A percentile compares a stretch with the other conserved stretches of the same genome.
These are phyloP conservation scores for Candolleomyces eurysporus DNA, from an alignment of 768 basidiomycete genomes.

Conservation along the genomic window DNA sequence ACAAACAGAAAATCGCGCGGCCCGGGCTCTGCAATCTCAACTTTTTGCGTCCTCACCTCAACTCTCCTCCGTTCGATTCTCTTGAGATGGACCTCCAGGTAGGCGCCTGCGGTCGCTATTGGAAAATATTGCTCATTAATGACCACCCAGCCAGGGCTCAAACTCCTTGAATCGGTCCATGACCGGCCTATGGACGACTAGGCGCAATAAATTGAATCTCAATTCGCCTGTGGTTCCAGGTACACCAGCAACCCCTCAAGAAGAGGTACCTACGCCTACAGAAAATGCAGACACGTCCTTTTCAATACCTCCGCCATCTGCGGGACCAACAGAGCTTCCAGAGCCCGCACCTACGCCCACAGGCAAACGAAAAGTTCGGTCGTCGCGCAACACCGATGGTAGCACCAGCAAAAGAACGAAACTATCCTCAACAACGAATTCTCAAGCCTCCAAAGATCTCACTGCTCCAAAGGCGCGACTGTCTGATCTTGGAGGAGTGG, in stretches of 20 bases:
- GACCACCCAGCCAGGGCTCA: conserved; percentile 59
- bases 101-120: not conserved
- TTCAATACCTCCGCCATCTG: conserved; percentile 9
- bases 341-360: conserved; percentile 5
- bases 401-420: conserved; percentile 58
- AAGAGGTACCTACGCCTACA: conserved; percentile 18
- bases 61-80: not conserved
- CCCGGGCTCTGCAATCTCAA: not conserved
- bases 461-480: conserved; percentile 73
- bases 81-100: not conserved
- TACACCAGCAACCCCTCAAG: conserved; percentile 21
- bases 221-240: conserved; percentile 42
- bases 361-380: conserved; percentile 62
- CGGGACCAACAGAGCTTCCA: conserved; percentile 6
- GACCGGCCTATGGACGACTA: conserved; percentile 75
- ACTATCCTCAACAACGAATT: conserved; percentile 25
- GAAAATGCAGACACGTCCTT: conserved; percentile 18
- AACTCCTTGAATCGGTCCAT: conserved; percentile 77
- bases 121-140: conserved; percentile 17
- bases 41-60: not conserved
- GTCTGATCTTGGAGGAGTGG: conserved; percentile 86
- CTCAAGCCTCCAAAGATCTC: conserved; percentile 53
- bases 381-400: conserved; percentile 49
- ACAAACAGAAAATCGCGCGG: not conserved
- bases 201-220: conserved; percentile 67